A percentile compares a stretch with the other conserved stretches of the same genome.
Evolutionary conservation across 495 filamentous ascomycete genomes (phyloP).

Genomic region (Penicillium canescens): DNA sequence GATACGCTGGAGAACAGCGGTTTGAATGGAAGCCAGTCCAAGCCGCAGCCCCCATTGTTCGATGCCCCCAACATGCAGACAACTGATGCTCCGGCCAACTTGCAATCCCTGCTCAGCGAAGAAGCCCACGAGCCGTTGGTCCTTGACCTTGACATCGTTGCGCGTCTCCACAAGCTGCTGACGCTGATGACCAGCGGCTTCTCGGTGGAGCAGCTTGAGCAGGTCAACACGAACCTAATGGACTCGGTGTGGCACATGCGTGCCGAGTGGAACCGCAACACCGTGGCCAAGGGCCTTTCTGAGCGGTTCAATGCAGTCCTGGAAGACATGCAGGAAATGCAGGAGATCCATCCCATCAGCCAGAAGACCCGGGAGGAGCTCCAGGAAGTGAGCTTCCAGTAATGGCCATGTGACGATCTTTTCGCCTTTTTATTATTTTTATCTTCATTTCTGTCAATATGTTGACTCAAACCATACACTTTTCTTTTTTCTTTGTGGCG

Average conservation of each 20-base stretch:
- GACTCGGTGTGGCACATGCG: constrained; percentile 78
- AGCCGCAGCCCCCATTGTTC: constrained; percentile 49
- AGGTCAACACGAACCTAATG: constrained; percentile 89
- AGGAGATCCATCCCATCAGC: constrained; percentile 51
- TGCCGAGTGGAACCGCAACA: constrained; percentile 76
- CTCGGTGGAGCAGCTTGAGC: constrained; percentile 91
- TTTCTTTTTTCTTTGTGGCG: constrained; percentile 6
- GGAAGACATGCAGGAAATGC: constrained; percentile 72
- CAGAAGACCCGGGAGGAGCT: constrained; percentile 40
- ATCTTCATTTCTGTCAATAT: constrained; percentile 12
- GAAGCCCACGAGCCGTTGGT: constrained; percentile 47
- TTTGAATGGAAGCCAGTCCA: constrained; percentile 37
- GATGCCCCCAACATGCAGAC: constrained; percentile 34
- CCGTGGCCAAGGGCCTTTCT: constrained; percentile 60
- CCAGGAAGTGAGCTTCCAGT: constrained; percentile 23
- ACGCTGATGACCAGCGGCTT: constrained; percentile 70
- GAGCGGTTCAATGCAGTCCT: constrained; percentile 80
- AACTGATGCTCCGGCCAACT: constrained; percentile 28
- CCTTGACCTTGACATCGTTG: constrained; percentile 56
- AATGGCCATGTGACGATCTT: background rate
- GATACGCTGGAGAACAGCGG: constrained; percentile 34
- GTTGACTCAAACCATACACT: constrained; percentile 9
- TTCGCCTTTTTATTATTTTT: constrained; percentile 9
- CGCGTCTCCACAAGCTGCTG: constrained; percentile 58
- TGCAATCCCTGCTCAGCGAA: constrained; percentile 45